Base-by-base conservation (phyloP, 495 filamentous ascomycete species). In the Articulospora tetracladia region DNA sequence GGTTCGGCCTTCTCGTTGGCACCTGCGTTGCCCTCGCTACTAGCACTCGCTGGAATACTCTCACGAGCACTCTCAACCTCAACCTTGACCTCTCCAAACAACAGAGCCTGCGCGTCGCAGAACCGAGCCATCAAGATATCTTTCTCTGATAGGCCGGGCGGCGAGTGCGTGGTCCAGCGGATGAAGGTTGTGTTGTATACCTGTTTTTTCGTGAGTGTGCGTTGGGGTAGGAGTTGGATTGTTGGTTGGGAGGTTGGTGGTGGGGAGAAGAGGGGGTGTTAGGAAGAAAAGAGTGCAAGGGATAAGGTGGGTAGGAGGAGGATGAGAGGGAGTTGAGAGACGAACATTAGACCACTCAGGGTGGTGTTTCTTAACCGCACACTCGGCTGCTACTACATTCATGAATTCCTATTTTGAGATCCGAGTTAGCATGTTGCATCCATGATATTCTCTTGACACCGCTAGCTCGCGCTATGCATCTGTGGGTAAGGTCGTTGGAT, bases 81-180 rank as follows among this genome's bases (percentile, higher is more conserved):
- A 11, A 36, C 46, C 30, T 47, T 53, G 15, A 63, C 64, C 66
- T 86, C 85, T 34, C 80, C 80, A 61, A 79, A 76, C 55, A 75
- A 72, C 17, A 27, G 52, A 17, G 82, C 83, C 26, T 83, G 76
- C 56, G 78, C 67, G 68, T 92, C 88, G 70, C 89, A 92, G 59
- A 82, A 78, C 41, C 69, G 70, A 0, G 89, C 89, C 72, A 92
- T 78, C 17, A 77, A 68, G 36, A 87, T 69, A 66, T 93, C 89
- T 62, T 86, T 86, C 24, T 73, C 60, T 0, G 86, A 86, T n/a
- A 93, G 76, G n/a, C 89, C 88, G 22, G 77, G 75, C 10, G 86
- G 87, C 47, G 76, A 76, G 72, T 93, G 88, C 19, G 89, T 92
- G 12, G 88, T 92, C 89, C 87, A 92, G 41, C 83, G 77, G 56